A percentile compares a stretch with the other conserved stretches of the same genome.
These are phyloP conservation scores for Apiospora kogelbergensis DNA, from an alignment of 2,329 filamentous ascomycete genomes.

Conservation along the genomic window DNA sequence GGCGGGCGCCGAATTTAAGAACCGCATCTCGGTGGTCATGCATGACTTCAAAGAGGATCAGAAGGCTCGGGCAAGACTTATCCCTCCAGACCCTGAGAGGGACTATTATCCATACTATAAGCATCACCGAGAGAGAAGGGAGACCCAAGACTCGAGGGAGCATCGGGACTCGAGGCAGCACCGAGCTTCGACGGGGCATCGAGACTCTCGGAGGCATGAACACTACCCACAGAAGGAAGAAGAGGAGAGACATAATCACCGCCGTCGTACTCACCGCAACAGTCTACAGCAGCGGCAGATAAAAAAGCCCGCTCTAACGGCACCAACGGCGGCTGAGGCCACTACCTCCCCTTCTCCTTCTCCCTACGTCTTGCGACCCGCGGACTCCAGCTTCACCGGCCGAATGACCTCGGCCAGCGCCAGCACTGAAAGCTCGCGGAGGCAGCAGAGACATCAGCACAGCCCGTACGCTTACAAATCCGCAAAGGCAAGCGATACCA, in stretches of 20 bases:
- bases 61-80: background rate
- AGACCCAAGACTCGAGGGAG: background rate
- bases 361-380: background rate
- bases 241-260: background rate
- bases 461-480: background rate
- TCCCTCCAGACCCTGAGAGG: background rate
- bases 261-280: background rate
- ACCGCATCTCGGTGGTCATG: background rate
- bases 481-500: background rate
- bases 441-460: background rate
- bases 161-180: background rate
- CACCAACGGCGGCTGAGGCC: background rate
- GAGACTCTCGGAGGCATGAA: background rate
- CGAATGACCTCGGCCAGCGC: background rate
- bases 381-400: background rate
- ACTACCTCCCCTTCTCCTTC: background rate
- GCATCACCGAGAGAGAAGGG: too few species aligned
- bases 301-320: background rate
- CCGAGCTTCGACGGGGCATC: background rate
- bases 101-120: background rate
- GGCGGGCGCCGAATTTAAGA: background rate
- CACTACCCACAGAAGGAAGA: background rate
- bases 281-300: background rate
- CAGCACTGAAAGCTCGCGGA: background rate
- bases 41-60: background rate